A percentile compares a stretch with the other conserved stretches of the same genome.
These are phyloP conservation scores for Saccharomycopsis sp. DNA, from an alignment of 805 yeast species.

Conservation along the genomic window DNA sequence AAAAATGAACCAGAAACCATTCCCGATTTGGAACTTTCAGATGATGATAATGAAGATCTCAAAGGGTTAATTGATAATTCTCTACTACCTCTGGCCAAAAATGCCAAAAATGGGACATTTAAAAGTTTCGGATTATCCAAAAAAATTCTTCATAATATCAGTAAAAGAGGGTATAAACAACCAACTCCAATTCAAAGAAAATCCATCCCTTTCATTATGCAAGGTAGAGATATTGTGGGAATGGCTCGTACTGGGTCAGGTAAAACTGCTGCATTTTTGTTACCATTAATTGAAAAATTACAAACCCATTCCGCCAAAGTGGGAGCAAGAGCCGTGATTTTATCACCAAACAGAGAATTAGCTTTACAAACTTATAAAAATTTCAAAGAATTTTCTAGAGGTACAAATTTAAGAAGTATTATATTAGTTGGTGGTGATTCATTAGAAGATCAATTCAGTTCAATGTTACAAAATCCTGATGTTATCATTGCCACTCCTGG, in stretches of 20 bases:
- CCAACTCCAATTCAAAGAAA: conserved; percentile 98
- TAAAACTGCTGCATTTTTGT: conserved; percentile 92
- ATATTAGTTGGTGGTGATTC: conserved; percentile 96
- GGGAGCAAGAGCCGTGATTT: conserved; percentile 79
- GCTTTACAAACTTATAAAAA: conserved; percentile 89
- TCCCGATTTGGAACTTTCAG: conserved; percentile 45
- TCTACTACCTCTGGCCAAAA: conserved; percentile 37
- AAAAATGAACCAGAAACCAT: conserved; percentile 24
- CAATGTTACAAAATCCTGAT: conserved; percentile 93
- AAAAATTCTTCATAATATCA: conserved; percentile 54
- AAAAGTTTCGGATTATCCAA: conserved; percentile 84
- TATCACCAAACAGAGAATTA: conserved; percentile 93
- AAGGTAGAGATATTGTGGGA: conserved; percentile 90
- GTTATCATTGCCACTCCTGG: conserved; percentile 96
- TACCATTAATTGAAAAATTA: conserved; percentile 82
- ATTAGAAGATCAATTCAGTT: conserved; percentile 88
- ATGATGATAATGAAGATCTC: conserved; percentile 39
- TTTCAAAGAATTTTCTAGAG: conserved; percentile 76
- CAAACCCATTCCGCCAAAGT: conserved; percentile 77
- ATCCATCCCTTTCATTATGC: conserved; percentile 82
- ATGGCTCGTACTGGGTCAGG: conserved; percentile 99
- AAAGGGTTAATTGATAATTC: conserved; percentile 31
- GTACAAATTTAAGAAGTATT: conserved; percentile 72
- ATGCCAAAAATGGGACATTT: conserved; percentile 71
- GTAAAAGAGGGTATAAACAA: conserved; percentile 79